Evolutionary conservation across 139 green algal genomes (phyloP), one percentile per base, ranked within the genome.

Genomic region (Coelastrella sp.): DNA sequence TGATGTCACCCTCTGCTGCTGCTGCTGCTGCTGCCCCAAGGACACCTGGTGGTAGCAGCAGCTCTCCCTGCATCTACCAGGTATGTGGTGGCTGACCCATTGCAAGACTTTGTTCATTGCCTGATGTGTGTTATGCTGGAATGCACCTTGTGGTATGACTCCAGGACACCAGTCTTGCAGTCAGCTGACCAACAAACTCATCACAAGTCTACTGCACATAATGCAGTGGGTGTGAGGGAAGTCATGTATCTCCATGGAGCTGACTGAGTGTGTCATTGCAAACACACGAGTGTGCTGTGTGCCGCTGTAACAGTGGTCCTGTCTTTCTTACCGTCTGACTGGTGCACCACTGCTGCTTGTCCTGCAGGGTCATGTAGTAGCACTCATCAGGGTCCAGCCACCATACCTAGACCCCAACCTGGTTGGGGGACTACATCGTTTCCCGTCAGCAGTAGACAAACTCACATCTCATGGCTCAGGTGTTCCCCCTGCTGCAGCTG

Each of bases 391-490:
- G 56, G 82, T 87, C 8, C 82, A 87, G 65, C 63, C 14, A 20
- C 82, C 82, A 7, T 87, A 87, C 63, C 12, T 87, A 60, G 82
- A 75, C 82, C n/a, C 25, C 10, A 73, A 63, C 63, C 65, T 65
- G 10, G 49, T 24, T 6, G 63, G 82, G 0, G 82, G 82, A 17
- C 25, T 87, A 27, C 63, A 87, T 7, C 24, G 82, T 12, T 78
- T 87, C 35, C 82, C 82, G 17, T 87, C 82, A 87, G 65, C 63
- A 78, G 82, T 57, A 65, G n/a, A 78, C 24, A 68, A 87, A 20
- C 82, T 24, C 12, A 73, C 79, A 8, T 87, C 82, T 12, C 19
- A 49, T 15, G 82, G 82, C 49, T 78, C 65, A 58, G 27, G 82
- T 6, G 19, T 70, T 27, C 24, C 65, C 24, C 63, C 82, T 65